These are phyloP conservation scores for Trichoderma sp. DNA, from an alignment of 2,329 filamentous ascomycete species.

Conservation along the genomic window DNA sequence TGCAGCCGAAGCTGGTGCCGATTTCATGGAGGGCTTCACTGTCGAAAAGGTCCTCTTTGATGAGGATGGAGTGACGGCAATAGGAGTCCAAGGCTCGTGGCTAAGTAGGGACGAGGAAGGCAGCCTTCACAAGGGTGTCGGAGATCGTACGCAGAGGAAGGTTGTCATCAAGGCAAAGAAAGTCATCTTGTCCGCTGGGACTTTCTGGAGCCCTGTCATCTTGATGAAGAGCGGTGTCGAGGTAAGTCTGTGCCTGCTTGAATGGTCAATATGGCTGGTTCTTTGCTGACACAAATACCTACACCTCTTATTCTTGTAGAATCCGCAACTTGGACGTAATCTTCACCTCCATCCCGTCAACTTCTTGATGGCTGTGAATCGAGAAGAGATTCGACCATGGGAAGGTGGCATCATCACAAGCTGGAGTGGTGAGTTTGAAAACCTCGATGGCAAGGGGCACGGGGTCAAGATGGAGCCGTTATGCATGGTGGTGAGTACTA, in stretches of 20 bases:
- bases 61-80: slow-evolving; percentile 57
- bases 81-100: slow-evolving; percentile 76
- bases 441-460: slow-evolving; percentile 78
- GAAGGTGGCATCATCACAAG: slow-evolving; percentile 77
- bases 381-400: slow-evolving; percentile 71
- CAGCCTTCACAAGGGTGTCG: slow-evolving; percentile 52
- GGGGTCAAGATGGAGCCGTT: slow-evolving; percentile 79
- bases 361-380: slow-evolving; percentile 61
- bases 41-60: slow-evolving; percentile 72
- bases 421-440: slow-evolving; percentile 75
- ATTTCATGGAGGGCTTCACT: slow-evolving; percentile 81
- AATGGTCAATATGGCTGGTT: neutral
- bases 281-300: neutral
- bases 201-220: slow-evolving; percentile 74
- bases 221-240: slow-evolving; percentile 76
- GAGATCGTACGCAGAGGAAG: slow-evolving; percentile 55
- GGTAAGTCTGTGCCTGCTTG: slow-evolving; percentile 41
- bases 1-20: slow-evolving; percentile 73
- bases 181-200: slow-evolving; percentile 76
- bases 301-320: slow-evolving; percentile 46
- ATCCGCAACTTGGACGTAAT: slow-evolving; percentile 78
- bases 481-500: slow-evolving; percentile 62
- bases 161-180: slow-evolving; percentile 76
- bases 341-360: slow-evolving; percentile 78
- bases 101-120: slow-evolving; percentile 67